phyloP scores from a whole-genome alignment of 1,284 basidiomycete species.

The Wallemia mellicola region DNA sequence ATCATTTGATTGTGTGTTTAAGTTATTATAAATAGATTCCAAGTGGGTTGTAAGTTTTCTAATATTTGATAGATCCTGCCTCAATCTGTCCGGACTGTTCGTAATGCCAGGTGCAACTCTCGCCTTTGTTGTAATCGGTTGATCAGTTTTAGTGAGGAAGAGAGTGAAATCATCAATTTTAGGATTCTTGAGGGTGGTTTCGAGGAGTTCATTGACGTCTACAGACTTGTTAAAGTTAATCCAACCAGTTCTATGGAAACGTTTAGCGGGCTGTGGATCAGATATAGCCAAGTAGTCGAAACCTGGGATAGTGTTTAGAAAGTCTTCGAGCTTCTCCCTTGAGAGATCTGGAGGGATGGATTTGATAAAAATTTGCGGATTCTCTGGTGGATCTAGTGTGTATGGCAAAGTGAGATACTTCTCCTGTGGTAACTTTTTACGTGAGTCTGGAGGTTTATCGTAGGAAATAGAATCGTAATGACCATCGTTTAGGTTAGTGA shows the following conservation, averaged over 20 bases:
- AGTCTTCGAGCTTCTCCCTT: slow-evolving; percentile 46
- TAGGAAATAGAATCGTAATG: not conserved
- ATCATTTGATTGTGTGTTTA: slow-evolving; percentile 12
- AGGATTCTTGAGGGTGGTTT: slow-evolving; percentile 2
- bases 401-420: no score
- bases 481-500: not conserved
- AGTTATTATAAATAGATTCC: slow-evolving; percentile 21
- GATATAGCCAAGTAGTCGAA: slow-evolving; percentile 48
- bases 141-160: slow-evolving; percentile 51
- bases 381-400: slow-evolving; percentile 24
- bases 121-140: slow-evolving; percentile 42
- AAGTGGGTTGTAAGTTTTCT: slow-evolving; percentile 35
- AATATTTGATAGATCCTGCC: slow-evolving; percentile 42
- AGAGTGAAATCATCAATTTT: slow-evolving; percentile 79
- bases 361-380: slow-evolving; percentile 72
- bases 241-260: slow-evolving; percentile 77
- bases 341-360: slow-evolving; percentile 73
- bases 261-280: slow-evolving; percentile 61
- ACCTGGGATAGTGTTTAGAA: slow-evolving; percentile 14
- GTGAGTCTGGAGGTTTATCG: not conserved
- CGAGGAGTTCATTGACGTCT: slow-evolving; percentile 27
- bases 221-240: slow-evolving; percentile 51
- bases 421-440: not conserved
- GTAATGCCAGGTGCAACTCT: slow-evolving; percentile 51
- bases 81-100: slow-evolving; percentile 41